A percentile compares a stretch with the other conserved stretches of the same genome.
phyloP scores from a whole-genome alignment of 2,329 filamentous ascomycete genomes.

The Shiraia bambusicola region DNA sequence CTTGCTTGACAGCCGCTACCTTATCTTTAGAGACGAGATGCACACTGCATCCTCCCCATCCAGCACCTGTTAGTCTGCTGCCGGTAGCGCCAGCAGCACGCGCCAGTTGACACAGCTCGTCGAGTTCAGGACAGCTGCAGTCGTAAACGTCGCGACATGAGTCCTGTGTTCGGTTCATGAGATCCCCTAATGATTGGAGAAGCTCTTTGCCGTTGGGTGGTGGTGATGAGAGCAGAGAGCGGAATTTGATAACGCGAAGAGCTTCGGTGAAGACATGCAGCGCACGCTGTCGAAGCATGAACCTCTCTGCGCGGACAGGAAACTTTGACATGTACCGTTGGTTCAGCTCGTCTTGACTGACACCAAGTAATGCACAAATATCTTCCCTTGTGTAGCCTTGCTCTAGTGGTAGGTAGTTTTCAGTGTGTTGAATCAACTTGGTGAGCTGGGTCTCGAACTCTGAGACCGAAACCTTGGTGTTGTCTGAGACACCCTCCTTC shows the following conservation, averaged over 20 bases:
- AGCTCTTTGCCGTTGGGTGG: conserved; percentile 60
- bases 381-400: conserved; percentile 88
- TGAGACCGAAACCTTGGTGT: conserved; percentile 48
- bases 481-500: conserved; percentile 50
- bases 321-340: conserved; percentile 81
- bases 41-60: conserved; percentile 95
- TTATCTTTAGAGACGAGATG: conserved; percentile 86
- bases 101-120: conserved; percentile 81
- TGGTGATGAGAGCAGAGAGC: conserved; percentile 64
- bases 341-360: conserved; percentile 71
- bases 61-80: conserved; percentile 84
- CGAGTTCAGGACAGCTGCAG: conserved; percentile 90
- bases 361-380: conserved; percentile 70
- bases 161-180: conserved; percentile 87
- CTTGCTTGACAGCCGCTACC: conserved; percentile 73
- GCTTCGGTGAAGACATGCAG: conserved; percentile 91
- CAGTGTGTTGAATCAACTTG: conserved; percentile 68
- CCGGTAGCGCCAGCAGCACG: conserved; percentile 78
- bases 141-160: conserved; percentile 87
- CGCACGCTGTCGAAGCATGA: conserved; percentile 84
- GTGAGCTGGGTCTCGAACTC: conserved; percentile 65
- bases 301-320: conserved; percentile 81
- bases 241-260: conserved; percentile 79
- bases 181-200: conserved; percentile 70
- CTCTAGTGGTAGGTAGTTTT: conserved; percentile 71